Evolutionary conservation across 2,329 filamentous ascomycete genomes (phyloP).

Genomic region (Ophiostoma sp.): DNA sequence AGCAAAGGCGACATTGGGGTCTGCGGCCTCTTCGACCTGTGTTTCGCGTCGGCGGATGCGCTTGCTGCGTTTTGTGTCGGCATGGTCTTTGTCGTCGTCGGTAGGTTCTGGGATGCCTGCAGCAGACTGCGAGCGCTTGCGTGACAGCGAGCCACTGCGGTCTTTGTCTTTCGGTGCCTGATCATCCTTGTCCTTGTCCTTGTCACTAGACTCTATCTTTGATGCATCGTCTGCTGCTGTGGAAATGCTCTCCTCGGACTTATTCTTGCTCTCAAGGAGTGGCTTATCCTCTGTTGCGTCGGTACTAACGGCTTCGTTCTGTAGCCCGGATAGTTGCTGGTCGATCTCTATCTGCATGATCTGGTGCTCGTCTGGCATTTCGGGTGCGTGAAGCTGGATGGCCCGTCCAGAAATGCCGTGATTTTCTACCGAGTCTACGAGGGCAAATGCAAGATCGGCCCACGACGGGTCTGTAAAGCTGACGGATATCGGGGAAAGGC

Average conservation of each 20-base stretch:
- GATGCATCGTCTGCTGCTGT: neutral
- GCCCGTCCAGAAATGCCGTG: slow-evolving; percentile 36
- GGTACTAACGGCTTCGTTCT: neutral
- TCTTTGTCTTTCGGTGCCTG: slow-evolving; percentile 28
- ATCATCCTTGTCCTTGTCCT: slow-evolving; percentile 18
- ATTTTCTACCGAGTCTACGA: slow-evolving; percentile 37
- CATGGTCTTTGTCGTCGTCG: slow-evolving; percentile 50
- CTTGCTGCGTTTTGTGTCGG: slow-evolving; percentile 59
- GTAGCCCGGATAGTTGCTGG: slow-evolving; percentile 31
- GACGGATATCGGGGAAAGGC: slow-evolving; percentile 31
- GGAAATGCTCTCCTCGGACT: neutral
- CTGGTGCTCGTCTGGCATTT: slow-evolving; percentile 36
- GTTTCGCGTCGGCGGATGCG: slow-evolving; percentile 58
- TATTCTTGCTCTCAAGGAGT: neutral
- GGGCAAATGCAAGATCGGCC: slow-evolving; percentile 40
- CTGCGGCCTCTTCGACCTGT: slow-evolving; percentile 48
- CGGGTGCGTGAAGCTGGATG: slow-evolving; percentile 37
- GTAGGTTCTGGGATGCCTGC: slow-evolving; percentile 51
- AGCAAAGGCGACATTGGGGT: slow-evolving; percentile 48
- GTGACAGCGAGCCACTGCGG: slow-evolving; percentile 39
- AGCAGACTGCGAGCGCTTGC: slow-evolving; percentile 55
- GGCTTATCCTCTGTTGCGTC: slow-evolving; percentile 14
- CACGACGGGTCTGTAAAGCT: slow-evolving; percentile 37
- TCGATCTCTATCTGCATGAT: slow-evolving; percentile 39
- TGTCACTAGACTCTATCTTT: neutral